These are phyloP conservation scores for Trametes punicea DNA, from an alignment of 768 basidiomycete genomes.

Conservation along the genomic window DNA sequence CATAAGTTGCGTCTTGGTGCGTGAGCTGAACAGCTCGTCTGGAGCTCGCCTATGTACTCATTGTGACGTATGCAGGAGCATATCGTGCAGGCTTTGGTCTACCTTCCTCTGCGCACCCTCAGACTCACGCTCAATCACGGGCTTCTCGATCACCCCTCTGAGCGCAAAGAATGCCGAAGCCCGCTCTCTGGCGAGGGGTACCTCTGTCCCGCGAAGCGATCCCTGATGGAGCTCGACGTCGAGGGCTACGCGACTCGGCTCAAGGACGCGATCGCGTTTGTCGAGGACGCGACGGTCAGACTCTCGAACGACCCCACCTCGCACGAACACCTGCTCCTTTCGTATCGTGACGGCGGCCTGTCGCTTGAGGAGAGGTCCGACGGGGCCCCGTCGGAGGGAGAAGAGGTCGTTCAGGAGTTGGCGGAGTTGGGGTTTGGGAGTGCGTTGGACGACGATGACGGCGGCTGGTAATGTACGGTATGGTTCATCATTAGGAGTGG, in stretches of 20 bases:
- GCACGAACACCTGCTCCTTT: neutral
- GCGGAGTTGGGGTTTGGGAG: neutral
- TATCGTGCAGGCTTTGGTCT: neutral
- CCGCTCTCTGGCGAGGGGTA: no score
- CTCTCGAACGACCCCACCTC: neutral
- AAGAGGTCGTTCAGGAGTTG: neutral
- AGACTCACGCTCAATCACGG: slow-evolving; percentile 3
- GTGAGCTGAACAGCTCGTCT: neutral
- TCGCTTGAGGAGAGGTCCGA: no score
- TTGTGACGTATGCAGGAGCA: neutral
- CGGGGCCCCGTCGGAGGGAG: neutral
- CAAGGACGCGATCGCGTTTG: neutral
- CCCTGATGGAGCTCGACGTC: neutral
- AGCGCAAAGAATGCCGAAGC: no score
- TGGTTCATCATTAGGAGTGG: no score
- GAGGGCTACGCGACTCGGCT: neutral
- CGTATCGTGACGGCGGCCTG: neutral
- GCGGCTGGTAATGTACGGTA: neutral
- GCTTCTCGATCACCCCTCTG: neutral
- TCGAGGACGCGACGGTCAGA: neutral
- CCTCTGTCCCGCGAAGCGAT: neutral
- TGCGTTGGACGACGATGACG: neutral
- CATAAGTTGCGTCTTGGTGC: neutral
- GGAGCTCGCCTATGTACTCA: neutral
- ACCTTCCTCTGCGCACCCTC: slow-evolving; percentile 1